phyloP scores from a whole-genome alignment of 805 yeast species.

The Peterozyma toletana region DNA sequence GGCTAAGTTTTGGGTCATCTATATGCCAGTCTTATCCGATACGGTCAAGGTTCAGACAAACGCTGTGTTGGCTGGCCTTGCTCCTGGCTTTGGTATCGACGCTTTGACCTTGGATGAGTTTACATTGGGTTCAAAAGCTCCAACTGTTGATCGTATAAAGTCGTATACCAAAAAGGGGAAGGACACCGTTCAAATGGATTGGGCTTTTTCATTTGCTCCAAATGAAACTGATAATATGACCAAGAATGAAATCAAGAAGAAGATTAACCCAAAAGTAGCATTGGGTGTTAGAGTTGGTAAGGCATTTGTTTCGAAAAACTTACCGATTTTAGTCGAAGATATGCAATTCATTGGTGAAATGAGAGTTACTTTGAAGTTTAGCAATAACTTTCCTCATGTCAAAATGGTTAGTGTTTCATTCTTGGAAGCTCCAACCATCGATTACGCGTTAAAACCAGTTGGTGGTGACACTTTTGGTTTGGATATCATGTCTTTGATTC shows the following conservation, averaged over 20 bases:
- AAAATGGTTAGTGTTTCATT: conserved; percentile 64
- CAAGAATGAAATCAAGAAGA: conserved; percentile 59
- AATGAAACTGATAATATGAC: conserved; percentile 83
- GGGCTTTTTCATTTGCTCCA: conserved; percentile 78
- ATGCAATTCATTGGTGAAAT: conserved; percentile 70
- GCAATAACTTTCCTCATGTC: conserved; percentile 71
- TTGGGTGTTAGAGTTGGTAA: conserved; percentile 78
- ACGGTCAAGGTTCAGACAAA: conserved; percentile 68
- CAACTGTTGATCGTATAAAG: conserved; percentile 62
- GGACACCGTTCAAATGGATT: conserved; percentile 72
- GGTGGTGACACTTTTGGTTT: conserved; percentile 87
- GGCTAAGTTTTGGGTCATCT: conserved; percentile 80
- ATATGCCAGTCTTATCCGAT: conserved; percentile 80
- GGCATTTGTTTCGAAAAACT: conserved; percentile 65
- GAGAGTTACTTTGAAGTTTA: conserved; percentile 54
- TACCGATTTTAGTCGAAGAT: conserved; percentile 76
- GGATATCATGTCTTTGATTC: conserved; percentile 78
- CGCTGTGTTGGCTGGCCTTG: conserved; percentile 57
- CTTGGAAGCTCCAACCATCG: conserved; percentile 73
- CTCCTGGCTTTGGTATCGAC: conserved; percentile 81
- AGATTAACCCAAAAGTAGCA: conserved; percentile 74
- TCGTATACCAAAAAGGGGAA: conserved; percentile 66
- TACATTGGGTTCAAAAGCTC: conserved; percentile 77
- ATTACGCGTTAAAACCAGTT: conserved; percentile 75
- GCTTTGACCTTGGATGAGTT: conserved; percentile 67